These are phyloP conservation scores for Zarea fungicola DNA, from an alignment of 2,329 filamentous ascomycete species.

Conservation along the genomic window DNA sequence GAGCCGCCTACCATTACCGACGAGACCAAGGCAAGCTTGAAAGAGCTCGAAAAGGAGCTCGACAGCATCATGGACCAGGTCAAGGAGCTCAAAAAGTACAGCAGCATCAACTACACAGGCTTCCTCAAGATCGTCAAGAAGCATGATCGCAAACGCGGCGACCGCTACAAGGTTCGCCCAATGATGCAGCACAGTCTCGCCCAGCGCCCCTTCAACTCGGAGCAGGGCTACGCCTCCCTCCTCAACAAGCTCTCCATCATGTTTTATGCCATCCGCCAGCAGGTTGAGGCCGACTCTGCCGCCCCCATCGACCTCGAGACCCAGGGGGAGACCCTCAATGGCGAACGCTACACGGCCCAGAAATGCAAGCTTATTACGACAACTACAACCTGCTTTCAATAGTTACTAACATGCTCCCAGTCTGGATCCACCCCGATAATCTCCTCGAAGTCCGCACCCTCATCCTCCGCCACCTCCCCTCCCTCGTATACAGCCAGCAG, in stretches of 20 bases:
- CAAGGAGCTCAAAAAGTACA: slow-evolving; percentile 91
- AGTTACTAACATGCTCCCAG: slow-evolving; percentile 31
- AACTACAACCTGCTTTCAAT: slow-evolving; percentile 23
- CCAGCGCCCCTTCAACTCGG: slow-evolving; percentile 90
- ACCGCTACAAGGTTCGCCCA: slow-evolving; percentile 80
- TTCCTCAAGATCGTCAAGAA: slow-evolving; percentile 99
- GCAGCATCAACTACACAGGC: slow-evolving; percentile 93
- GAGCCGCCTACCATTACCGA: slow-evolving; percentile 32
- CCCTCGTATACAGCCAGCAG: slow-evolving; percentile 89
- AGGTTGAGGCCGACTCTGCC: slow-evolving; percentile 57
- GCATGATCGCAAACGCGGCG: slow-evolving; percentile 88
- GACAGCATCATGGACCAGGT: slow-evolving; percentile 86
- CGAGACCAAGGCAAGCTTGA: slow-evolving; percentile 49
- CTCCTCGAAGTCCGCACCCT: slow-evolving; percentile 94
- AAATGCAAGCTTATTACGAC: slow-evolving; percentile 63
- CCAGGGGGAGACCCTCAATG: slow-evolving; percentile 53
- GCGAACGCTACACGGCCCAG: slow-evolving; percentile 74
- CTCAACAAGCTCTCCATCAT: slow-evolving; percentile 88
- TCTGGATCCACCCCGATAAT: slow-evolving; percentile 96
- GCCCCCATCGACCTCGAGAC: slow-evolving; percentile 43
- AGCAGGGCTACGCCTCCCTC: slow-evolving; percentile 80
- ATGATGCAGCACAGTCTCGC: slow-evolving; percentile 86
- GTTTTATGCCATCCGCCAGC: slow-evolving; percentile 90
- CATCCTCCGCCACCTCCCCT: slow-evolving; percentile 83
- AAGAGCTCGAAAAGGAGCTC: slow-evolving; percentile 71